Base-by-base conservation (phyloP, 1,139 yeast species). In the Saccharomycopsis phalli region DNA sequence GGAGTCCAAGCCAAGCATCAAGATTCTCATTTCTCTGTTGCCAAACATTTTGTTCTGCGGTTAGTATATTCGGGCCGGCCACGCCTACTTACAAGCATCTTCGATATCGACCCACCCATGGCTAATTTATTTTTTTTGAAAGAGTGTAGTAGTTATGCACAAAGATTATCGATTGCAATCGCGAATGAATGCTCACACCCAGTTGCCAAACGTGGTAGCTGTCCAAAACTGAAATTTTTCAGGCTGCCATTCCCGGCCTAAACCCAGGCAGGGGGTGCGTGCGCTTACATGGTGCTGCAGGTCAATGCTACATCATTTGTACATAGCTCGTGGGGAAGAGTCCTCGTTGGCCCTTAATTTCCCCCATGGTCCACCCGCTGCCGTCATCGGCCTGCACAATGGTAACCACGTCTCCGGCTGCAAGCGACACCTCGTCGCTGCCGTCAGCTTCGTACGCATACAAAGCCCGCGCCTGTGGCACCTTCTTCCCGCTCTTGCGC, bases 281-380 rank as follows among this genome's bases (percentile, higher is more conserved):
- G 13, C 29, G 13, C 29, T 14, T 14, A n/a, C n/a, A n/a, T n/a
- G n/a, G n/a, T n/a, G n/a, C n/a, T n/a, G n/a, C n/a, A n/a, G n/a
- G n/a, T n/a, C n/a, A n/a, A n/a, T n/a, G 11, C 40, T 38, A 38
- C 36, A 59, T 62, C 23, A 67, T 47, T 47, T 58, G 63, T 5
- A 70, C 82, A 56, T 87, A 88, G 48, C 82, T 68, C 0, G 93
- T 79, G 4, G 97, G 97, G 60, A 88, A 82, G 49, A 84, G 59
- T 1, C 96, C 96, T 34, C 65, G 67, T 2, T 25, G 42, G 1
- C 95, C 95, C 51, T 79, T 69, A 14, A 81, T 51, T 54, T 83
- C 94, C 7, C 97, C 98, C 51, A 80, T 84, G 1, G 96, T 87
- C 99, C 99, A 91, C 1, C 99, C 99, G 48, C 81, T 80, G 4